Percentiles rank a stretch among this genome's conserved stretches.
These are phyloP conservation scores for Fusarium sp. DNA, from an alignment of 2,329 filamentous ascomycete species.

Conservation along the genomic window DNA sequence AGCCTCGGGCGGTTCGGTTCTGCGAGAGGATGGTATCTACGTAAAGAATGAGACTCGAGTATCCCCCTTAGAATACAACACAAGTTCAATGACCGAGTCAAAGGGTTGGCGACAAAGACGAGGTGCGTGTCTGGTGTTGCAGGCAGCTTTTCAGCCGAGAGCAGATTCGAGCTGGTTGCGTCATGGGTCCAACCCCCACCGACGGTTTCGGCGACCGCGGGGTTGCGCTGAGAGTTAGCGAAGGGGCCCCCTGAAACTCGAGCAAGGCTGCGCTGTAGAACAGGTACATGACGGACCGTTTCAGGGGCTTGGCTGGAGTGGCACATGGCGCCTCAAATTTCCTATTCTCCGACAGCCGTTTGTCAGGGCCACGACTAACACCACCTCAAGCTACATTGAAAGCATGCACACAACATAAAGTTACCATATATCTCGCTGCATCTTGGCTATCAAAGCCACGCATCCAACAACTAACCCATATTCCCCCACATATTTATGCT, in stretches of 20 bases:
- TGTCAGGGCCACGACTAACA: background rate
- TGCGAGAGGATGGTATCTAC: background rate
- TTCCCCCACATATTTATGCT: background rate
- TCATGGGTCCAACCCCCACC: slow-evolving; percentile 18
- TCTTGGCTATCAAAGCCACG: background rate
- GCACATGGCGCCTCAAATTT: background rate
- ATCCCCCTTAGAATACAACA: background rate
- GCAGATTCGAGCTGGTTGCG: slow-evolving; percentile 23
- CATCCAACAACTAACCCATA: background rate
- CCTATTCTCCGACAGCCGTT: background rate
- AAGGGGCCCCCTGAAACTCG: background rate
- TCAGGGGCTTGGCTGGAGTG: background rate
- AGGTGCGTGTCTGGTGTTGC: slow-evolving; percentile 25
- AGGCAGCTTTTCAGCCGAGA: slow-evolving; percentile 13
- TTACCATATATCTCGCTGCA: background rate
- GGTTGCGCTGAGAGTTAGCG: background rate
- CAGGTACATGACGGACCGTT: background rate
- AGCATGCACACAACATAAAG: background rate
- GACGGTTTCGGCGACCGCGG: background rate
- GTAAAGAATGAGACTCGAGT: background rate
- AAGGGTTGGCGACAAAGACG: background rate
- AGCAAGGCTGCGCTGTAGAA: background rate
- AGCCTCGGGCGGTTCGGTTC: background rate
- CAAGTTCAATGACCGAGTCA: background rate
- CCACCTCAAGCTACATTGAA: background rate